Conservation (phyloP, 805 yeast genomes). For the Candida boidinii region DNA sequence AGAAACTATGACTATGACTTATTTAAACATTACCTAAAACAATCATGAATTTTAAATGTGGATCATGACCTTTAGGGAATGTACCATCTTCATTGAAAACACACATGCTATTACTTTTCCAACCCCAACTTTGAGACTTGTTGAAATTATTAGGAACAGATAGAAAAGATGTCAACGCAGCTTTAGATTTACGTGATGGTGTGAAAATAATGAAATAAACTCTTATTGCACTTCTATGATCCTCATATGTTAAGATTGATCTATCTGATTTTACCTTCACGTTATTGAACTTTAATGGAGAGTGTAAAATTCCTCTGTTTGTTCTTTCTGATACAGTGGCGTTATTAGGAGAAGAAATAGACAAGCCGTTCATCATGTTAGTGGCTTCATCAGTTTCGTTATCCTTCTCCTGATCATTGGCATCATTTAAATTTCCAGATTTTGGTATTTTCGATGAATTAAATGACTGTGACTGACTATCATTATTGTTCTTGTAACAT, state of each 20-base stretch:
- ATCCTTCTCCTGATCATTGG: constrained; percentile 17
- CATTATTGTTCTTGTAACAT: constrained; percentile 2
- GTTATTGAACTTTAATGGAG: too few species aligned
- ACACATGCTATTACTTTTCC: constrained; percentile 50
- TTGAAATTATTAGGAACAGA: constrained; percentile 47
- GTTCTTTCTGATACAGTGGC: too few species aligned
- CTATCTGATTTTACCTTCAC: constrained; percentile 5
- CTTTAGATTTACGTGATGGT: constrained; percentile 37
- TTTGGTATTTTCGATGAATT: background rate
- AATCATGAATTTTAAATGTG: constrained; percentile 39
- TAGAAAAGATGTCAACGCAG: constrained; percentile 42
- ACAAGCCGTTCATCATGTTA: constrained; percentile 12
- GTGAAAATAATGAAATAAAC: constrained; percentile 49
- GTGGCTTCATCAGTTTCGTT: constrained; percentile 17
- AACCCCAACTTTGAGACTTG: constrained; percentile 52
- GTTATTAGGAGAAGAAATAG: too few species aligned
- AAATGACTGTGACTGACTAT: background rate
- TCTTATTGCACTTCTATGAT: constrained; percentile 33
- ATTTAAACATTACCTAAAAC: constrained; percentile 37
- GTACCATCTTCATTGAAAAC: constrained; percentile 41
- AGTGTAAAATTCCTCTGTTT: too few species aligned
- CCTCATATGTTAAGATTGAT: constrained; percentile 34
- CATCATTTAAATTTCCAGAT: constrained; percentile 1
- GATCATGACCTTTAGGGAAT: constrained; percentile 33
- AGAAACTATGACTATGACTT: too few species aligned